These are phyloP conservation scores for Fusarium sp. DNA, from an alignment of 2,329 filamentous ascomycete species.

Conservation along the genomic window DNA sequence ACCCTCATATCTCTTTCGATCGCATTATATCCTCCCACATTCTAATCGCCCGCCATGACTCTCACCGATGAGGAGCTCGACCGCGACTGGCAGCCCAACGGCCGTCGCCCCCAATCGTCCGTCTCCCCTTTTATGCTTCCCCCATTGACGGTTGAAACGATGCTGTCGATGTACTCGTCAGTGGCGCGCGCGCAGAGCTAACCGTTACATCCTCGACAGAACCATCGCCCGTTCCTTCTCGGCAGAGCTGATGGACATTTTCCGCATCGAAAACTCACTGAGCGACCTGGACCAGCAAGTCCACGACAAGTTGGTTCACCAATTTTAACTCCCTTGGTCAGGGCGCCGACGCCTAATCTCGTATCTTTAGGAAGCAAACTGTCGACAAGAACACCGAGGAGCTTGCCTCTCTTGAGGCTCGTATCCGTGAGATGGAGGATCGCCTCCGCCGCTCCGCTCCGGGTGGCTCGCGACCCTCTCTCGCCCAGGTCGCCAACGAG, in stretches of 20 bases:
- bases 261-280: conserved; percentile 82
- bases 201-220: conserved; percentile 54
- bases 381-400: conserved; percentile 78
- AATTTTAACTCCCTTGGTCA: not conserved
- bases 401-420: conserved; percentile 84
- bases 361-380: conserved; percentile 72
- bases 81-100: conserved; percentile 80
- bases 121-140: conserved; percentile 66
- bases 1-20: not conserved
- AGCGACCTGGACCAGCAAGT: conserved; percentile 77
- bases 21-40: not conserved
- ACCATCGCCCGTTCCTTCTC: conserved; percentile 90
- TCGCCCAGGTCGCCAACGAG: conserved; percentile 27
- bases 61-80: conserved; percentile 73
- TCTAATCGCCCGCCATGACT: conserved; percentile 37
- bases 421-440: conserved; percentile 84
- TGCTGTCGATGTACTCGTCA: conserved; percentile 2
- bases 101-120: conserved; percentile 82
- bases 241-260: conserved; percentile 83
- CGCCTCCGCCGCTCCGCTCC: conserved; percentile 62
- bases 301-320: conserved; percentile 74
- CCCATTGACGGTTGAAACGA: conserved; percentile 54
- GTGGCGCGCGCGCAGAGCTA: conserved; percentile 30
- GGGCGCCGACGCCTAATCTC: conserved; percentile 14
- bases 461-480: conserved; percentile 31